A percentile compares a stretch with the other conserved stretches of the same genome.
Conservation (phyloP, 371 early-diverging fungal species). For the Apophysomyces ossiformis region DNA sequence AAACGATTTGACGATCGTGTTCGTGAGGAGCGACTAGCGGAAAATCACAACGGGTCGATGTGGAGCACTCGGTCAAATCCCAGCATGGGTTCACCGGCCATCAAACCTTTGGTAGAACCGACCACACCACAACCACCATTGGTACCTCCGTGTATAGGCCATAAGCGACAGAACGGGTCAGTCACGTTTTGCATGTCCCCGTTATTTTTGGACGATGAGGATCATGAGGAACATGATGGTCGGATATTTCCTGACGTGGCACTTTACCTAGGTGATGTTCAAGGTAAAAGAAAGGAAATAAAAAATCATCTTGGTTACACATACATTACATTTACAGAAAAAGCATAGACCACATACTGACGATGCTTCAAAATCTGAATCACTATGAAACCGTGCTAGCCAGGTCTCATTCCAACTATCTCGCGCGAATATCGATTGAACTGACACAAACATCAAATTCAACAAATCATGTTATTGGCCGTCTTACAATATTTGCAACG, state of each 20-base stretch:
- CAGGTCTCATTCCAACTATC: slow-evolving; percentile 90
- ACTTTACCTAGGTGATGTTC: slow-evolving; percentile 90
- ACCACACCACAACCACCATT: slow-evolving; percentile 12
- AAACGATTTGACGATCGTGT: slow-evolving; percentile 58
- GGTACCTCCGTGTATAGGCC: not conserved
- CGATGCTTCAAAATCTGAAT: slow-evolving; percentile 87
- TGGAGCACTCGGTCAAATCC: slow-evolving; percentile 6
- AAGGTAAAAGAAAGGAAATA: slow-evolving; percentile 48
- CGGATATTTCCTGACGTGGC: slow-evolving; percentile 50
- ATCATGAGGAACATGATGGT: slow-evolving; percentile 21
- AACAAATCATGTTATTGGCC: slow-evolving; percentile 88
- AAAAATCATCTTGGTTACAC: not conserved
- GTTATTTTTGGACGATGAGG: not conserved
- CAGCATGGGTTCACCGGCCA: not conserved
- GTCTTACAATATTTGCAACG: slow-evolving; percentile 88
- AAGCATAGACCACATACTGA: slow-evolving; percentile 85
- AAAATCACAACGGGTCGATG: not conserved
- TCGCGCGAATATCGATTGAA: slow-evolving; percentile 94
- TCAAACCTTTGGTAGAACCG: slow-evolving; percentile 20
- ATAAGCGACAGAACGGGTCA: slow-evolving; percentile 1
- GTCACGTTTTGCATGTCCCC: slow-evolving; percentile 7
- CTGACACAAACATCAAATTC: slow-evolving; percentile 89
- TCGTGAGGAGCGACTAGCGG: slow-evolving; percentile 23
- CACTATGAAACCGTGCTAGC: slow-evolving; percentile 92
- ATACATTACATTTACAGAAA: not conserved